Conservation (phyloP, 805 yeast genomes). For the Wickerhamomyces mucosus region DNA sequence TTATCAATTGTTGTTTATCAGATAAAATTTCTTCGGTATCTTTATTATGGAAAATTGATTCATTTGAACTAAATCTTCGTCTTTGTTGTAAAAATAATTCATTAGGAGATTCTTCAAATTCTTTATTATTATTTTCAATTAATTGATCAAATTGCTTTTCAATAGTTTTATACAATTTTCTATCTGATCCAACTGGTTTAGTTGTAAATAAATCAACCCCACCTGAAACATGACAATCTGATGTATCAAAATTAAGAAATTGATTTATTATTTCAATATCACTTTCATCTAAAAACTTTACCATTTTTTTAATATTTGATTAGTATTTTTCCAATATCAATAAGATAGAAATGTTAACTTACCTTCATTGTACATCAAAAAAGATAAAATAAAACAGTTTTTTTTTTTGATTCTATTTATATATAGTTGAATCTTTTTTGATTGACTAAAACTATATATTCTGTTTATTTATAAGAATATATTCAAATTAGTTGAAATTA, state of each 20-base stretch:
- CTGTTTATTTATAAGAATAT: no score
- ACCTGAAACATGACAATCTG: constrained; percentile 71
- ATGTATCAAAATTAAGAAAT: constrained; percentile 68
- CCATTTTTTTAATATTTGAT: no score
- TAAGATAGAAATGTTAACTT: no score
- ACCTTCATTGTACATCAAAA: no score
- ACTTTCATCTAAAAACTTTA: constrained; percentile 89
- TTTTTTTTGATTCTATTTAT: no score
- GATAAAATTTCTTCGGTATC: not conserved
- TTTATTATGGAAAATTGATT: constrained; percentile 1
- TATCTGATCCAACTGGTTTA: constrained; percentile 83
- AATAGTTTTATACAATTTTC: constrained; percentile 78
- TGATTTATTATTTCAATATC: constrained; percentile 90
- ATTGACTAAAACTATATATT: no score
- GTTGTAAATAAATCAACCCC: constrained; percentile 93
- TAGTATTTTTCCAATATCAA: no score
- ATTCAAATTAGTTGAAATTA: no score
- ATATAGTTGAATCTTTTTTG: no score
- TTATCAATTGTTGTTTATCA: not conserved
- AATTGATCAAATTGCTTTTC: constrained; percentile 66
- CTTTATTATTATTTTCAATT: constrained; percentile 18
- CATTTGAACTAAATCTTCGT: constrained; percentile 26
- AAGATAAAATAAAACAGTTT: no score
- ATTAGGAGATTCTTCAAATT: constrained; percentile 9
- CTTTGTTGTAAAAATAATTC: constrained; percentile 31